These are phyloP conservation scores for Retiboletus flavoniger DNA, from an alignment of 1,284 basidiomycete genomes.

Conservation along the genomic window DNA sequence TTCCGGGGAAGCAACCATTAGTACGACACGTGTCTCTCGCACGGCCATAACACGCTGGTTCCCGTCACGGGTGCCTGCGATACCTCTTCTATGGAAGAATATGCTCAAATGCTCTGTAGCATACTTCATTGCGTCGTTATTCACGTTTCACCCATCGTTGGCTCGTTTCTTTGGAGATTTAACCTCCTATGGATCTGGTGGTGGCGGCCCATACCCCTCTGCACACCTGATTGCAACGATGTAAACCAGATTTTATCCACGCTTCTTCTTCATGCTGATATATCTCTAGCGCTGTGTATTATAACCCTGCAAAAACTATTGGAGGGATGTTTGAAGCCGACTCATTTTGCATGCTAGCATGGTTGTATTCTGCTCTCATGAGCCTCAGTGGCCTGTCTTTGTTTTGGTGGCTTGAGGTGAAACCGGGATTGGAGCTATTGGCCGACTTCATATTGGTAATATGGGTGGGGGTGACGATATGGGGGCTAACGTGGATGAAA, in stretches of 20 bases:
- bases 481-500: conserved; percentile 82
- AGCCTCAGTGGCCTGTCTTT: conserved; percentile 73
- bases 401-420: conserved; percentile 75
- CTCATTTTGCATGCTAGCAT: conserved; percentile 70
- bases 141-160: conserved; percentile 82
- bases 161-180: conserved; percentile 64
- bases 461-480: conserved; percentile 85
- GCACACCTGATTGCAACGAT: conserved; percentile 92
- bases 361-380: conserved; percentile 73
- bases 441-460: conserved; percentile 67
- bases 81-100: conserved; percentile 62
- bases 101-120: conserved; percentile 91
- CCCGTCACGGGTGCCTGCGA: conserved; percentile 30
- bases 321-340: conserved; percentile 92
- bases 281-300: conserved; percentile 66
- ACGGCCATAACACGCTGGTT: conserved; percentile 7
- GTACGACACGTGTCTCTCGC: conserved; percentile 9
- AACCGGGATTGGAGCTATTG: conserved; percentile 66
- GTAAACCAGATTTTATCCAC: conserved; percentile 40
- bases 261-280: conserved; percentile 7
- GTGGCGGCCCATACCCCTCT: conserved; percentile 58
- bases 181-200: conserved; percentile 48
- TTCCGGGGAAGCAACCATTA: conserved; percentile 18
- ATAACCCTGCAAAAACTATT: conserved; percentile 81
- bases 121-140: conserved; percentile 87